These are phyloP conservation scores for Ceratocystis ficicola DNA, from an alignment of 2,329 filamentous ascomycete genomes.

Conservation along the genomic window DNA sequence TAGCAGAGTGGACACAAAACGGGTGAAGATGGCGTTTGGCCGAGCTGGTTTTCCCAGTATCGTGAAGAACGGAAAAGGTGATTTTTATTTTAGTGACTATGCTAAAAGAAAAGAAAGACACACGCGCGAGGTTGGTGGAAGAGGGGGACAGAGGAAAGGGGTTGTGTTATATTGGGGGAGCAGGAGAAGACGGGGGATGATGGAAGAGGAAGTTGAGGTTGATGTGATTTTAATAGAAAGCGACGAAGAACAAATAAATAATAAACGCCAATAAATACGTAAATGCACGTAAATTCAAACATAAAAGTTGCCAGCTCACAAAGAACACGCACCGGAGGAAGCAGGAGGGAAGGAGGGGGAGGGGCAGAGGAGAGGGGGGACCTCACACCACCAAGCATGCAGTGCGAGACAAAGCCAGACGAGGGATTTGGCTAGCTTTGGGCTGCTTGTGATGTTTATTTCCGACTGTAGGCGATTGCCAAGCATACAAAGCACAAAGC, in stretches of 20 bases:
- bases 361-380: neutral
- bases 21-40: neutral
- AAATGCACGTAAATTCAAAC: neutral
- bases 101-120: neutral
- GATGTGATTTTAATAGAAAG: neutral
- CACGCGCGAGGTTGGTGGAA: neutral
- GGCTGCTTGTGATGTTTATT: neutral
- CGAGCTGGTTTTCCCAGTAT: neutral
- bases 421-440: neutral
- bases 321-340: neutral
- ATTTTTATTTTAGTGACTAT: constrained; percentile 5
- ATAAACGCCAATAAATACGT: neutral
- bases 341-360: neutral
- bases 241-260: neutral
- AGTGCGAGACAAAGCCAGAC: neutral
- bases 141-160: neutral
- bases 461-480: no score
- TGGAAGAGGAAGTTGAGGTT: neutral
- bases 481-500: no score
- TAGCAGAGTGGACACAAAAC: neutral
- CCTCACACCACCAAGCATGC: constrained; percentile 1
- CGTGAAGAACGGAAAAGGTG: neutral
- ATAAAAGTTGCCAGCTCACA: constrained; percentile 4
- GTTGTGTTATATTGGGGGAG: neutral
- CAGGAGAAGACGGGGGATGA: neutral